Percentiles rank a stretch among this genome's conserved stretches.
phyloP scores from a whole-genome alignment of 176 grass and related monocot species.

The Luzula sylvatica region DNA sequence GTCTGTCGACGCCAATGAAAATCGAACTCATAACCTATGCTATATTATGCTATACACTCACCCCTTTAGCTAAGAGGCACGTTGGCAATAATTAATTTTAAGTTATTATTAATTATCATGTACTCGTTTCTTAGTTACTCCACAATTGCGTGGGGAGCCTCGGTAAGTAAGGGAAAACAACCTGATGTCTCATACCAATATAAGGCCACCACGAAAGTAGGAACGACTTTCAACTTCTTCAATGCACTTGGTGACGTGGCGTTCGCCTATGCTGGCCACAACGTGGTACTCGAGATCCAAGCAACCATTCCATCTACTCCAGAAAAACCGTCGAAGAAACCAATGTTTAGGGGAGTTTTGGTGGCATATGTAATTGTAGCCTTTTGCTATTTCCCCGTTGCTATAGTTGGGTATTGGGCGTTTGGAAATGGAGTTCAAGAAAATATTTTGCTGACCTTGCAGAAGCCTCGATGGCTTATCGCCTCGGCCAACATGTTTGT shows the following conservation, averaged over 20 bases:
- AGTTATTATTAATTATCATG: no score
- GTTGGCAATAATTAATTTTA: no score
- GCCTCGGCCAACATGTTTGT: conserved; percentile 84
- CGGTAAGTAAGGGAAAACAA: conserved; percentile 51
- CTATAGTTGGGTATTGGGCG: conserved; percentile 65
- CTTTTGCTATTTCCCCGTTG: conserved; percentile 82
- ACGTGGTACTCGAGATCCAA: conserved; percentile 89
- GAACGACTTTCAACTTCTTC: conserved; percentile 73
- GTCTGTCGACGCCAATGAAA: no score
- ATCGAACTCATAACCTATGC: no score
- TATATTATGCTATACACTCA: no score
- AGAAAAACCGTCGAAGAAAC: conserved; percentile 78
- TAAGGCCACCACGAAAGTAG: conserved; percentile 22
- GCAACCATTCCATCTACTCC: conserved; percentile 82
- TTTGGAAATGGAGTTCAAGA: conserved; percentile 40
- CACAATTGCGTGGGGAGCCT: conserved; percentile 83
- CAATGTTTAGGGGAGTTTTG: conserved; percentile 89
- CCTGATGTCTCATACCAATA: conserved; percentile 41
- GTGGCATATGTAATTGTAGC: conserved; percentile 83
- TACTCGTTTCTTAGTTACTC: conserved; percentile 41
- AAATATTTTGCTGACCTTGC: conserved; percentile 57
- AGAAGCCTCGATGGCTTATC: conserved; percentile 69
- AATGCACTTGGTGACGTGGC: conserved; percentile 54
- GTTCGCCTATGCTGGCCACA: conserved; percentile 78
- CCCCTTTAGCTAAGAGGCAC: no score